Conservation (phyloP, 1,284 basidiomycete genomes). For the Phylloporus sp. region DNA sequence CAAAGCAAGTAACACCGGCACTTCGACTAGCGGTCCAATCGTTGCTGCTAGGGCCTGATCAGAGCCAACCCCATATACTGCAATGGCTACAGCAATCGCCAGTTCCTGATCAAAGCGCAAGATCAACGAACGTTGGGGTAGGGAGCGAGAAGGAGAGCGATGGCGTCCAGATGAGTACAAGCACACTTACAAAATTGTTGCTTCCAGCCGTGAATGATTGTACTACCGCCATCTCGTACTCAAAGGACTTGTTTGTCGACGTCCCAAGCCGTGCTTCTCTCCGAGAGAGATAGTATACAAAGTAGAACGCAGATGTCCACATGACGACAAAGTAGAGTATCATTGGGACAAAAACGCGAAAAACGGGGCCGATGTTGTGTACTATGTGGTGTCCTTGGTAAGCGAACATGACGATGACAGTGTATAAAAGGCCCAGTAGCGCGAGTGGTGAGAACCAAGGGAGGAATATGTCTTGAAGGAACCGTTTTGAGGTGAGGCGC, state of each 20-base stretch:
- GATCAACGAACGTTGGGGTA: background rate
- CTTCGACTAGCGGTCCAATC: constrained; percentile 79
- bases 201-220: constrained; percentile 66
- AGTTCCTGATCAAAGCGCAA: constrained; percentile 53
- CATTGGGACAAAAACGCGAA: constrained; percentile 81
- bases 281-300: constrained; percentile 54
- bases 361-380: constrained; percentile 72
- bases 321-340: constrained; percentile 80
- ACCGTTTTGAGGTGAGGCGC: constrained; percentile 49
- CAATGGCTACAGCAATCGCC: constrained; percentile 84
- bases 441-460: constrained; percentile 73
- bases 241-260: constrained; percentile 38
- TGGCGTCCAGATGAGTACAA: too few species aligned
- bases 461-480: constrained; percentile 64
- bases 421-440: constrained; percentile 76
- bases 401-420: constrained; percentile 79
- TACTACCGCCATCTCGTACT: constrained; percentile 74
- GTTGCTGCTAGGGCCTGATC: constrained; percentile 81
- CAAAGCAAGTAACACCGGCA: constrained; percentile 74
- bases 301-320: constrained; percentile 68
- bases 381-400: constrained; percentile 52
- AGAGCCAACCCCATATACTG: constrained; percentile 75
- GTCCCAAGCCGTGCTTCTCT: constrained; percentile 28
- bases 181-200: constrained; percentile 53
- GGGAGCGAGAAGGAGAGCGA: background rate